These are phyloP conservation scores for Fusarium protoensiforme DNA, from an alignment of 2,329 filamentous ascomycete genomes.

Conservation along the genomic window DNA sequence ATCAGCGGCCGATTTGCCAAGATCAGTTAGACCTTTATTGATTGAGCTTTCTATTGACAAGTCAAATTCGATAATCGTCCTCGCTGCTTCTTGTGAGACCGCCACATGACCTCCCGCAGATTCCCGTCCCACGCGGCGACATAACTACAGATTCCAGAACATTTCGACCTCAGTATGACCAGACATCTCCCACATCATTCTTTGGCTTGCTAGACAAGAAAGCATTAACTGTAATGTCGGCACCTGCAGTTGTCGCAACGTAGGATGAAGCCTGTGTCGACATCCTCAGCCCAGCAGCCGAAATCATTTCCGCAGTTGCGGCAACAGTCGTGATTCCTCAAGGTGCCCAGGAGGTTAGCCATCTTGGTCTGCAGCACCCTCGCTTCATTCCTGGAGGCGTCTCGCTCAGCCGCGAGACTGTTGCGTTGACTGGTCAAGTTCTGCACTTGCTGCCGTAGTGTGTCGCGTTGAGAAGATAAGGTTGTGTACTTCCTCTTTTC, in stretches of 20 bases:
- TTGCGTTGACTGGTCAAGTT: neutral
- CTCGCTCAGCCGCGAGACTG: neutral
- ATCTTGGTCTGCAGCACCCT: neutral
- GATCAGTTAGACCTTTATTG: neutral
- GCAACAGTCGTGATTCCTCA: neutral
- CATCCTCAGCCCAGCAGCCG: conserved; percentile 2
- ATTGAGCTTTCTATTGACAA: neutral
- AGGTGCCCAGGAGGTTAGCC: neutral
- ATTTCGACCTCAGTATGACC: neutral
- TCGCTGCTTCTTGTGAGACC: neutral
- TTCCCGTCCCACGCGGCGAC: neutral
- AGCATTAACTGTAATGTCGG: neutral
- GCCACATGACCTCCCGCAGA: neutral
- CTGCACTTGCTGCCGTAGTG: neutral
- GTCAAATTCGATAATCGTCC: neutral
- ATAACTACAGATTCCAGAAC: neutral
- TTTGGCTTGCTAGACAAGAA: neutral
- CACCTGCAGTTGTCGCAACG: conserved; percentile 1
- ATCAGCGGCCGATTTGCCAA: neutral
- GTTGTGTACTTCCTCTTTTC: neutral
- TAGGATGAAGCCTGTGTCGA: neutral
- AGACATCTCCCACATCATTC: neutral
- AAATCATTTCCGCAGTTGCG: neutral
- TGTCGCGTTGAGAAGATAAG: neutral
- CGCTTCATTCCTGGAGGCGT: too few relatives aligned